phyloP scores from a whole-genome alignment of 768 basidiomycete genomes.

The Russula foetens region DNA sequence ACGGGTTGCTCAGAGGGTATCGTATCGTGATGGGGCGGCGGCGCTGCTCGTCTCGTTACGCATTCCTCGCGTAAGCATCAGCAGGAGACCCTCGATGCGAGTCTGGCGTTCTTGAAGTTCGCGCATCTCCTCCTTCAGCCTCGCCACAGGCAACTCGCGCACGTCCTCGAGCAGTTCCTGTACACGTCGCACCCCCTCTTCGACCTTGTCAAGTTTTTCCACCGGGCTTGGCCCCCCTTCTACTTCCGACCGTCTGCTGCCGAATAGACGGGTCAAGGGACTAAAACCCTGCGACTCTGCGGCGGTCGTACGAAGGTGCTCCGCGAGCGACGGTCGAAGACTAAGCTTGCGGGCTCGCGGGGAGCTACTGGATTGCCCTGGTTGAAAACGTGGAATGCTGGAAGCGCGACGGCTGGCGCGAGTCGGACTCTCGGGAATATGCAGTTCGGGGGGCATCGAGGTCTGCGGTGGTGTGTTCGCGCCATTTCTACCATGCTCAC shows the following conservation, averaged over 20 bases:
- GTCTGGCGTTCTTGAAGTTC: constrained; percentile 73
- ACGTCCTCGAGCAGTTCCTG: constrained; percentile 60
- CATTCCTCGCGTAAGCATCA: constrained; percentile 62
- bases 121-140: constrained; percentile 72
- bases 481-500: constrained; percentile 3
- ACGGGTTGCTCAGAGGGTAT: constrained; percentile 9
- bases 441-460: not conserved
- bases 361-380: constrained; percentile 19
- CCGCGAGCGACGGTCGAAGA: constrained; percentile 22
- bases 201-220: constrained; percentile 29
- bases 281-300: constrained; percentile 29
- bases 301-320: constrained; percentile 17
- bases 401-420: constrained; percentile 10
- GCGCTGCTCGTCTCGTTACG: constrained; percentile 30
- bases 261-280: constrained; percentile 45
- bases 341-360: constrained; percentile 23
- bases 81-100: constrained; percentile 63
- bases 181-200: constrained; percentile 43
- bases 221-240: constrained; percentile 18
- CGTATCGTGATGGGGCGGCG: constrained; percentile 11
- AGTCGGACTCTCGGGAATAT: constrained; percentile 2
- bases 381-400: constrained; percentile 23
- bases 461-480: not conserved
- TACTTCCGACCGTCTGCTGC: constrained; percentile 10
- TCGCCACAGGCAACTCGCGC: constrained; percentile 52